Percentiles rank a stretch among this genome's conserved stretches.
Conservation (phyloP, 257 asterid species). For the Ballota nigra region DNA sequence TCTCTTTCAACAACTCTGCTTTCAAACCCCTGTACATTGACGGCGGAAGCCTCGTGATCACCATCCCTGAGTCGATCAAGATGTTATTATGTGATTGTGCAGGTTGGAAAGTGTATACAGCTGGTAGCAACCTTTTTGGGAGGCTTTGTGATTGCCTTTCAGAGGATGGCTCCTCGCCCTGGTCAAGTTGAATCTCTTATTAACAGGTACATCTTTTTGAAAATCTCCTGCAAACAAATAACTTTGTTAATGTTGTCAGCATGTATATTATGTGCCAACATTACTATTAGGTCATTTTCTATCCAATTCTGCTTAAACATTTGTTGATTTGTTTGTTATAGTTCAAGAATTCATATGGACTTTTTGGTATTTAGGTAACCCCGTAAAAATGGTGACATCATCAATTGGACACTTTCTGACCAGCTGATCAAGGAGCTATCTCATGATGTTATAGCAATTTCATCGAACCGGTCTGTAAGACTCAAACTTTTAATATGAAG, state of each 20-base stretch:
- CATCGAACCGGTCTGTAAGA: constrained; percentile 69
- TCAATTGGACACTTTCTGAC: constrained; percentile 42
- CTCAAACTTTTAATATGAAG: constrained; percentile 14
- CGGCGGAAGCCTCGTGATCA: constrained; percentile 75
- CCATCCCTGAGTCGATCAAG: constrained; percentile 83
- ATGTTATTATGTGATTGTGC: too few relatives aligned
- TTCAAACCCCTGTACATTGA: constrained; percentile 57
- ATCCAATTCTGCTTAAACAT: background rate
- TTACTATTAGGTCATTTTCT: too few relatives aligned
- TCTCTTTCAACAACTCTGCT: constrained; percentile 76
- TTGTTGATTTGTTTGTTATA: background rate
- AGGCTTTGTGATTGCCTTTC: constrained; percentile 61
- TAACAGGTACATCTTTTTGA: constrained; percentile 62
- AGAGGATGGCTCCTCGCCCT: constrained; percentile 76
- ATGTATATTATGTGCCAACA: too few relatives aligned
- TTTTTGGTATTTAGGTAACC: constrained; percentile 39
- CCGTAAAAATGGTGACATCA: constrained; percentile 45
- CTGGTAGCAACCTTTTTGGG: constrained; percentile 57
- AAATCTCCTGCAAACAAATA: constrained; percentile 36
- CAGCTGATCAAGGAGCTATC: constrained; percentile 47
- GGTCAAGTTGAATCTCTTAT: constrained; percentile 36
- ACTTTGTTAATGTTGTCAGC: constrained; percentile 44
- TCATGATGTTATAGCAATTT: constrained; percentile 41
- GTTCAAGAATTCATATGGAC: background rate
- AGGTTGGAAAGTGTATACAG: constrained; percentile 70